Base-by-base conservation (phyloP, 129 eudicot genomes). In the Pittosporum tobira region DNA sequence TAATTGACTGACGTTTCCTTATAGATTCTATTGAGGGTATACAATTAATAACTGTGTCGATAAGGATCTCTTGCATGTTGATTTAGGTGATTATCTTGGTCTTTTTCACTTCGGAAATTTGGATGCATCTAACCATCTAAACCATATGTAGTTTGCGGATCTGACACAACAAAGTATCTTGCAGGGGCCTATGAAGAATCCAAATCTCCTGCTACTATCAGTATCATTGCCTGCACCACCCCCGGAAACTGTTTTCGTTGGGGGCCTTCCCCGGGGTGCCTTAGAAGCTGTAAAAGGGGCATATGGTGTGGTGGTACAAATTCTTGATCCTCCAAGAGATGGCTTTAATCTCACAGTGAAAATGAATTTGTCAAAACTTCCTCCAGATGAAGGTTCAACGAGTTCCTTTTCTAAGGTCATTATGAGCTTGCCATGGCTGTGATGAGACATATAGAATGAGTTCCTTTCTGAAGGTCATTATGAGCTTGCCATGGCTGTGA, bases 271-370 rank as follows among this genome's bases (percentile, higher is more conserved):
- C 11, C 80, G 73, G 55, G 98, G 90, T 59, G 98, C 98, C 59
- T 83, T 91, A 65, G 98, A 91, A 62, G 95, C 98, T 54, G 75
- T 91, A 48, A 91, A 91, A 72, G 72, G 83, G 31, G 85, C 90
- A 34, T 91, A 91, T 62, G 94, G 87, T 19, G 54, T 43, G 1
- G 81, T 81, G 59, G 78, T 80, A 51, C 95, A 91, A 36, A 86
- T 91, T 72, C 95, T 86, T 67, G 98, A 91, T 81, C 98, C 98
- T 48, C 98, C 96, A n/a, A 81, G 76, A 75, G 98, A 91, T 51
- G 98, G 98, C 69, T 91, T 75, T 57, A 91, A 83, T 71, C 94
- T 91, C 66, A 86, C 98, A 10, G 66, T 86, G 75, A 91, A 81
- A 75, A 76, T 91, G 63, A 91, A 91, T 75, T 69, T 91, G 70